Evolutionary conservation across 306 rosid genomes (phyloP), one percentile per base, ranked within the genome.

Genomic region (Acacia melanoxylon): DNA sequence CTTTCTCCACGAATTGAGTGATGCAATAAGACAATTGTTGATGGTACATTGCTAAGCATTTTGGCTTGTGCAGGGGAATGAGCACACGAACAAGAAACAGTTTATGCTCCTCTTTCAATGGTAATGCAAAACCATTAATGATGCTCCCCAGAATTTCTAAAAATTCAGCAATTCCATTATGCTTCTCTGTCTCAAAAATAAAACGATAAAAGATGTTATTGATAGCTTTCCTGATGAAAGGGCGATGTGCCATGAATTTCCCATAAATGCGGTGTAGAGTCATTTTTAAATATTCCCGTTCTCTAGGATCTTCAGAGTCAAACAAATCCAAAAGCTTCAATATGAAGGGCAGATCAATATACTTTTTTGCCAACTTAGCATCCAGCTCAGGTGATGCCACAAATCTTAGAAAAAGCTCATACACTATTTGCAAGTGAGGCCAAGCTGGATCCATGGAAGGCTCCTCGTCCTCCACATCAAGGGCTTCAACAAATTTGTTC

Each of bases 41-140:
- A 78, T 91, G 93, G 78, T 91, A 91, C 88, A 82, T 89, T 19
- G 85, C 88, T 83, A 91, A 77, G 77, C 89, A 88, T 87, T 89
- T 91, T 24, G 95, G 95, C 78, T 89, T 91, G 75, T 91, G 95
- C 81, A 91, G 56, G 11, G 95, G 93, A 61, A 91, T 89, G 62
- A 91, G 51, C 4, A 84, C 91, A 45, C 88, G 90, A 51, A 89
- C 84, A 76, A 91, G 93, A 79, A 91, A 91, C 79, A 89, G 72
- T 61, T 91, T 91, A 80, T 91, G 95, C 68, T 91, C 95, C 81
- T 91, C 95, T 80, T 91, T 91, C 81, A 91, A 79, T 22, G 94
- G 94, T 8, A 91, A 75, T 11, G 85, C 85, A 80, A 91, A 91
- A 15, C 95, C 95, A 85, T 91, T 91, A 67, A 89, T 82, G 78